Evolutionary conservation across 2,329 filamentous ascomycete species (phyloP).

Genomic region (Capronia coronata): DNA sequence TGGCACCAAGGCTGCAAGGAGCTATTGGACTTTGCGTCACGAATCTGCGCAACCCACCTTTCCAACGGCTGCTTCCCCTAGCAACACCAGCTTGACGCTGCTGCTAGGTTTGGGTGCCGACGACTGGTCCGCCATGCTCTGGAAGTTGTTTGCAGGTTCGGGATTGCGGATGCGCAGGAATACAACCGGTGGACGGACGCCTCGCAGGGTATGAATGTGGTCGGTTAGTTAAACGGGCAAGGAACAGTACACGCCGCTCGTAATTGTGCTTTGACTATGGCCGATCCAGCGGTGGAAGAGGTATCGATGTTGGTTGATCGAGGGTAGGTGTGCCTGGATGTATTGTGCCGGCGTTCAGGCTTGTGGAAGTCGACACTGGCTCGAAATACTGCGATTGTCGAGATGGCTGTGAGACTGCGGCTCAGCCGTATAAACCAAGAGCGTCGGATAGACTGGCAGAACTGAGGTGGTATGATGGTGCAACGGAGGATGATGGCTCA

Average conservation of each 20-base stretch:
- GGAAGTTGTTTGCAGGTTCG: neutral
- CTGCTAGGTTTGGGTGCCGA: slow-evolving; percentile 85
- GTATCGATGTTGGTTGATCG: neutral
- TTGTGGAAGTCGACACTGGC: neutral
- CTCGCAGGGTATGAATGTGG: neutral
- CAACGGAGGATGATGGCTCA: neutral
- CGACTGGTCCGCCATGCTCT: slow-evolving; percentile 64
- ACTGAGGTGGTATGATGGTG: neutral
- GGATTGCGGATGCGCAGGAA: neutral
- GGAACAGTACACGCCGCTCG: neutral
- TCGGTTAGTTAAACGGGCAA: neutral
- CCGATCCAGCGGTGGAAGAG: neutral
- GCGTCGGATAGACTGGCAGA: no score
- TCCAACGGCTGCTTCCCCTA: slow-evolving; percentile 95
- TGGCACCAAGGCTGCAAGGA: slow-evolving; percentile 2
- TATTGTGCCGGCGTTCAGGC: neutral
- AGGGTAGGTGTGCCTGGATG: neutral
- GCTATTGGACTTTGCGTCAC: slow-evolving; percentile 16
- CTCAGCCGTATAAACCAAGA: neutral
- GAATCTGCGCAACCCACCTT: slow-evolving; percentile 58
- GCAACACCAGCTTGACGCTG: slow-evolving; percentile 97
- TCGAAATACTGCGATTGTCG: neutral
- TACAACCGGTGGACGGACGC: neutral
- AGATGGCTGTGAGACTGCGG: neutral
- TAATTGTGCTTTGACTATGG: neutral